phyloP scores from a whole-genome alignment of 2,329 filamentous ascomycete species.

The Venturia carpophila region DNA sequence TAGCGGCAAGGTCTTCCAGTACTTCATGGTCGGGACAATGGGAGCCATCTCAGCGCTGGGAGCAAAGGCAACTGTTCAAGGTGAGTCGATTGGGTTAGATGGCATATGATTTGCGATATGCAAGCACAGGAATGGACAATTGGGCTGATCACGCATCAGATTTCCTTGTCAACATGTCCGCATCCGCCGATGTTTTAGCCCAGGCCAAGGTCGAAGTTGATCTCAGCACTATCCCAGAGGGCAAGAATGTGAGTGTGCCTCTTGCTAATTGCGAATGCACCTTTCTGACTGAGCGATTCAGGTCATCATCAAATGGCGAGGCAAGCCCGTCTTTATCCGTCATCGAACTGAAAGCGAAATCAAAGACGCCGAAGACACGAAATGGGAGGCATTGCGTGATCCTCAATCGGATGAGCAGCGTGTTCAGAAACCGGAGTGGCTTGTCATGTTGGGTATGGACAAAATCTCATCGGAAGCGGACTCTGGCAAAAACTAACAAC shows the following conservation, averaged over 20 bases:
- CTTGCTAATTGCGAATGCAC: not conserved
- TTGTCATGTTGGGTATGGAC: conserved; percentile 84
- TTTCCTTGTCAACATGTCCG: conserved; percentile 99
- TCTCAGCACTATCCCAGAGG: conserved; percentile 85
- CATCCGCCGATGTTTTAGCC: conserved; percentile 94
- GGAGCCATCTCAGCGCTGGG: conserved; percentile 86
- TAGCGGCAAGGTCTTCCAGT: conserved; percentile 81
- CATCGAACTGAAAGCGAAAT: conserved; percentile 93
- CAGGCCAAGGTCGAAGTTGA: conserved; percentile 99
- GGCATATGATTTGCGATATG: conserved; percentile 8
- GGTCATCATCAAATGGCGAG: conserved; percentile 99
- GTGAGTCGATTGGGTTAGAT: conserved; percentile 46
- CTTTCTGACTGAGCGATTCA: conserved; percentile 29
- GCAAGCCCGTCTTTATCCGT: conserved; percentile 99
- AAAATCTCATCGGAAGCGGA: not conserved
- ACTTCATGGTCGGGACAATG: conserved; percentile 98
- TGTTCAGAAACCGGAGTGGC: conserved; percentile 97
- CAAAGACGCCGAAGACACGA: conserved; percentile 83
- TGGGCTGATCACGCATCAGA: conserved; percentile 49
- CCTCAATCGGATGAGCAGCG: conserved; percentile 85
- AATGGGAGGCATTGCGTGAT: conserved; percentile 77
- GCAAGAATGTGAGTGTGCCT: conserved; percentile 79
- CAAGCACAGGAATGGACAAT: conserved; percentile 3
- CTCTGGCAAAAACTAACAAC: conserved; percentile 24
- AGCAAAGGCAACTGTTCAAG: conserved; percentile 96